Percentiles rank a stretch among this genome's conserved stretches.
Conservation (phyloP, 176 grass and related monocot species). For the Eragrostis nindensis region DNA sequence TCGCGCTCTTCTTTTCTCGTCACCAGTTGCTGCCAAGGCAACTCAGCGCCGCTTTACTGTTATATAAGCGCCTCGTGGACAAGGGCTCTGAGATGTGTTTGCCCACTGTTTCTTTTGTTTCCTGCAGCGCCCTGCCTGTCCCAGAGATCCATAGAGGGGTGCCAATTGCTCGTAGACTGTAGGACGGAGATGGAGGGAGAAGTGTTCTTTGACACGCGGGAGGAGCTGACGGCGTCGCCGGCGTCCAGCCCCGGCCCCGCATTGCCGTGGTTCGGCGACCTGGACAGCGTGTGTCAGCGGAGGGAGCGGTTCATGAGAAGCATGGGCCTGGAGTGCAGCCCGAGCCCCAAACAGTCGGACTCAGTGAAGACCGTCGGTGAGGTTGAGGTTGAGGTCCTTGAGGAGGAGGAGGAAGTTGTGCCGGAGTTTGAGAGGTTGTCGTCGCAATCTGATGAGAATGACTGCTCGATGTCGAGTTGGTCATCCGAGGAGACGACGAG, state of each 20-base stretch:
- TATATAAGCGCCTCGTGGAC: constrained; percentile 50
- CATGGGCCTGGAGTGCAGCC: constrained; percentile 54
- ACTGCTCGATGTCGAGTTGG: constrained; percentile 65
- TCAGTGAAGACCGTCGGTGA: not conserved
- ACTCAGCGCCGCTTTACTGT: too few species aligned
- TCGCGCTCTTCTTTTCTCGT: constrained; percentile 38
- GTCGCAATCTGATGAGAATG: constrained; percentile 51
- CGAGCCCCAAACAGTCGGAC: constrained; percentile 27
- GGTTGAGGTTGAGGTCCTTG: too few species aligned
- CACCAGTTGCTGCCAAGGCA: constrained; percentile 30
- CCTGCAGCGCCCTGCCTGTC: constrained; percentile 28
- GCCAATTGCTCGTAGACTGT: constrained; percentile 26
- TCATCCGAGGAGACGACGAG: constrained; percentile 57
- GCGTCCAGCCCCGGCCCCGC: constrained; percentile 42
- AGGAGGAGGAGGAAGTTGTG: constrained; percentile 27
- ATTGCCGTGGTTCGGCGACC: constrained; percentile 50
- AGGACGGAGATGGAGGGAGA: constrained; percentile 53
- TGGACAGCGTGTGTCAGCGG: constrained; percentile 48
- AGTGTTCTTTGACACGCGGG: constrained; percentile 48
- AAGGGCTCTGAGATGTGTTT: constrained; percentile 42
- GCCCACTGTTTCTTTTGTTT: constrained; percentile 13
- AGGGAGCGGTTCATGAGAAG: constrained; percentile 63
- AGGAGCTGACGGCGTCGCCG: constrained; percentile 45
- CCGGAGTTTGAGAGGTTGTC: constrained; percentile 36
- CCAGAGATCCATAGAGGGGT: constrained; percentile 48